Conservation (phyloP, 2,329 filamentous ascomycete species). For the Penicillium sp. region DNA sequence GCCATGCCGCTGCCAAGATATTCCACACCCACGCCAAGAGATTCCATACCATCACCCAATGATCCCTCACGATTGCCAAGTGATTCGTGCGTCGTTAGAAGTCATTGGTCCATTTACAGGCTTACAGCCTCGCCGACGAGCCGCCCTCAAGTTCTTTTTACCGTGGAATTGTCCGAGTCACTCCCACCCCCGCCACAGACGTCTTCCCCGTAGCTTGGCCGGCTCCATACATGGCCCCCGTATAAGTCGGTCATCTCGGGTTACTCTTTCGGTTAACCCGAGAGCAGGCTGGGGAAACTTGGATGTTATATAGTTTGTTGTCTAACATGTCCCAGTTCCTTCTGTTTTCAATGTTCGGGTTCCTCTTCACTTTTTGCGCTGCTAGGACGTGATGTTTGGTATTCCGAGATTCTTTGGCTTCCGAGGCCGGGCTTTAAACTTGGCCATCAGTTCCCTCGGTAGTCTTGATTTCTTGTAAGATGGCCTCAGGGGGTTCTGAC, state of each 20-base stretch:
- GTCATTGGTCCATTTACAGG: slow-evolving; percentile 12
- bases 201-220: slow-evolving; percentile 31
- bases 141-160: slow-evolving; percentile 17
- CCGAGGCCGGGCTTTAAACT: slow-evolving; percentile 30
- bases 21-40: slow-evolving; percentile 12
- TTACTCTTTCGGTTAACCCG: slow-evolving; percentile 31
- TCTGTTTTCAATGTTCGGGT: slow-evolving; percentile 2
- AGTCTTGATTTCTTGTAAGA: slow-evolving; percentile 43
- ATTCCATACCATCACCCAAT: slow-evolving; percentile 11
- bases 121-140: slow-evolving; percentile 3
- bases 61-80: slow-evolving; percentile 6
- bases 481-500: background rate
- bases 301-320: slow-evolving; percentile 27
- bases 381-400: slow-evolving; percentile 29
- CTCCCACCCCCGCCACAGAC: slow-evolving; percentile 19
- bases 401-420: slow-evolving; percentile 32
- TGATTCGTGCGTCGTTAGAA: slow-evolving; percentile 3
- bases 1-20: slow-evolving; percentile 5
- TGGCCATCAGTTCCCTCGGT: slow-evolving; percentile 47
- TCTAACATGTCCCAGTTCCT: slow-evolving; percentile 5
- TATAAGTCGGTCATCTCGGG: slow-evolving; percentile 21
- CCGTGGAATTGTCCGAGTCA: slow-evolving; percentile 6
- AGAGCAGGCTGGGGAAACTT: background rate
- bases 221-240: slow-evolving; percentile 13
- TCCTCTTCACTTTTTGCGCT: slow-evolving; percentile 14